Percentiles rank a stretch among this genome's conserved stretches.
phyloP scores from a whole-genome alignment of 1,284 basidiomycete species.

The Tausonia pullulans region DNA sequence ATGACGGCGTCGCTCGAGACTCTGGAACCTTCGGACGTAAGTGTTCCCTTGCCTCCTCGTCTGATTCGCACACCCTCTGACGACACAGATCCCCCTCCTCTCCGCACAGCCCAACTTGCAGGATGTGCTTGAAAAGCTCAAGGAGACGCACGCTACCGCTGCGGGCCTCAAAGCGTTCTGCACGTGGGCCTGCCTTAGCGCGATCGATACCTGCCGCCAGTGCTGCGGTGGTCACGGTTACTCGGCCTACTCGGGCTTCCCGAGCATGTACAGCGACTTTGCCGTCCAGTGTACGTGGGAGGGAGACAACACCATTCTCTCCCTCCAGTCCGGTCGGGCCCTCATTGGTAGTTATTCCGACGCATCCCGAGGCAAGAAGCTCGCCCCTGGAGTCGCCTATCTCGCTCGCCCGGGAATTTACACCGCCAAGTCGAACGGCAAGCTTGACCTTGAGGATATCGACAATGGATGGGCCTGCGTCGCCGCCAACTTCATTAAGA shows the following conservation, averaged over 20 bases:
- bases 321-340: constrained; percentile 33
- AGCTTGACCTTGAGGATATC: constrained; percentile 39
- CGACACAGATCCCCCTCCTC: constrained; percentile 7
- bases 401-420: constrained; percentile 36
- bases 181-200: constrained; percentile 46
- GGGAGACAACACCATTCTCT: constrained; percentile 45
- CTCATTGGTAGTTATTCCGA: constrained; percentile 39
- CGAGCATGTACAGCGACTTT: constrained; percentile 44
- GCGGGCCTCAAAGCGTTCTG: constrained; percentile 48
- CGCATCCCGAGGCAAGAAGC: constrained; percentile 38
- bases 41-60: constrained; percentile 5
- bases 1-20: constrained; percentile 42
- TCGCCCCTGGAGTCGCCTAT: constrained; percentile 40
- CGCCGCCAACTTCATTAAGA: constrained; percentile 43
- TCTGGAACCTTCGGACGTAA: constrained; percentile 39
- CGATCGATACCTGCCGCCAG: constrained; percentile 46
- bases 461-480: constrained; percentile 41
- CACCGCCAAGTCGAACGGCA: constrained; percentile 36
- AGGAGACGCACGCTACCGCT: constrained; percentile 47
- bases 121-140: constrained; percentile 38
- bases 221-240: constrained; percentile 48
- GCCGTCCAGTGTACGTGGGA: constrained; percentile 47
- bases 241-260: constrained; percentile 44
- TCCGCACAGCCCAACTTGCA: constrained; percentile 7
- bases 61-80: constrained; percentile 11